These are phyloP conservation scores for Penicillium olsonii DNA, from an alignment of 2,329 filamentous ascomycete species.

Conservation along the genomic window DNA sequence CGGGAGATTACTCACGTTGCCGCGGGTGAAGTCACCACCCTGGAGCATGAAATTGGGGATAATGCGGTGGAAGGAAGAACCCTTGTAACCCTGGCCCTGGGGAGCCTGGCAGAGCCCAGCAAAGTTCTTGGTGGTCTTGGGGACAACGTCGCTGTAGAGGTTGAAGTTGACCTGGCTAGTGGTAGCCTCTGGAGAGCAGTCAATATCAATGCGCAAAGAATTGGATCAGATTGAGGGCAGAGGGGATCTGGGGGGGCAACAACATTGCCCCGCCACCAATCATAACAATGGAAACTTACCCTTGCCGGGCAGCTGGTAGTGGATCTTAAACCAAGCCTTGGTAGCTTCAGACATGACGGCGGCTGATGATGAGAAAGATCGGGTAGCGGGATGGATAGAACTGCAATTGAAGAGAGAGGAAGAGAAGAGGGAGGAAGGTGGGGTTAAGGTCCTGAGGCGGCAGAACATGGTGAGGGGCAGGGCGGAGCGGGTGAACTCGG, in stretches of 20 bases:
- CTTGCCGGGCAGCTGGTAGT: constrained; percentile 51
- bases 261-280: constrained; percentile 18
- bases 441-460: constrained; percentile 46
- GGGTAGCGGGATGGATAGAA: constrained; percentile 35
- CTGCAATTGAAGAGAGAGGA: constrained; percentile 42
- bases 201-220: constrained; percentile 18
- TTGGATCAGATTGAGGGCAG: constrained; percentile 21
- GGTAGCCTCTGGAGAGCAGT: constrained; percentile 58
- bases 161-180: constrained; percentile 81
- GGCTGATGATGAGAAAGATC: constrained; percentile 53
- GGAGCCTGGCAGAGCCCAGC: constrained; percentile 76
- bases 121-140: constrained; percentile 88
- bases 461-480: constrained; percentile 46
- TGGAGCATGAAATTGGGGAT: constrained; percentile 95
- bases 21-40: constrained; percentile 92
- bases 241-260: constrained; percentile 9
- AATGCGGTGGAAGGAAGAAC: constrained; percentile 87
- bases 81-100: constrained; percentile 80
- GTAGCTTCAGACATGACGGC: constrained; percentile 67
- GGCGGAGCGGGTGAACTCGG: constrained; percentile 29
- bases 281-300: constrained; percentile 30
- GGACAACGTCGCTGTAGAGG: constrained; percentile 82
- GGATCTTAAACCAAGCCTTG: constrained; percentile 75
- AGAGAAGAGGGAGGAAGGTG: constrained; percentile 46
- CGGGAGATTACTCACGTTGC: constrained; percentile 66